Base-by-base conservation (phyloP, 1,284 basidiomycete genomes). In the Ustilago loliicola region DNA sequence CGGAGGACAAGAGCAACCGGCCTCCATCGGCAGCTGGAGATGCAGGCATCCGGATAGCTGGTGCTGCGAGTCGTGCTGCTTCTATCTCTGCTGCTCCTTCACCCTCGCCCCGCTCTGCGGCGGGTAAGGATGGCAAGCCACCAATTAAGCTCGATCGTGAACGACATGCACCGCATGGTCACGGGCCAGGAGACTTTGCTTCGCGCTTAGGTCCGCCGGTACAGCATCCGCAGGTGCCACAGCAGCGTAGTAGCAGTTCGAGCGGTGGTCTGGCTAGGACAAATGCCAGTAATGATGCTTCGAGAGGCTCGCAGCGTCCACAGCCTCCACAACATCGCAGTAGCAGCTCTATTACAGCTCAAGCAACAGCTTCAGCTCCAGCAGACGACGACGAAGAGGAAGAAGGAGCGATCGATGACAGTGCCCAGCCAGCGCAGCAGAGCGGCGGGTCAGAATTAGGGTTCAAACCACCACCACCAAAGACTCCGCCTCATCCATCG, bases 351-450 rank as follows among this genome's bases (percentile, higher is more conserved):
- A 40, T 23, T 30, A 2, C 36, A n/a, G 50, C 25, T 29, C 48
- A 8, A 8, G n/a, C 47, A 53, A n/a, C 52, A 25, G 40, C 56
- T n/a, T 25, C 45, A 45, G n/a, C 42, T 21, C 8, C 42, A 45
- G 38, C 38, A 9, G 53, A 67, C 17, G 66, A 69, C 29, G 75
- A 77, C 42, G 74, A 77, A 17, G 69, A 72, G 8, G 75, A 77
- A n/a, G 75, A 77, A 55, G 75, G 75, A n/a, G 75, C 75, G 2
- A 72, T 77, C 11, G 54, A 64, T 32, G 73, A 76, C 17, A 36
- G 15, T 21, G 23, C 32, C 19, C 58, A 25, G 19, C 19, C 66
- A 48, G 17, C 42, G 5, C 52, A 54, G 21, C 30, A 54, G n/a
- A 15, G n/a, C 4, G 29, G 13, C 17, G 51, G 29, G 10, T 40